Conservation (phyloP, 1,139 yeast species). For the Saccharomyces hybrid region DNA sequence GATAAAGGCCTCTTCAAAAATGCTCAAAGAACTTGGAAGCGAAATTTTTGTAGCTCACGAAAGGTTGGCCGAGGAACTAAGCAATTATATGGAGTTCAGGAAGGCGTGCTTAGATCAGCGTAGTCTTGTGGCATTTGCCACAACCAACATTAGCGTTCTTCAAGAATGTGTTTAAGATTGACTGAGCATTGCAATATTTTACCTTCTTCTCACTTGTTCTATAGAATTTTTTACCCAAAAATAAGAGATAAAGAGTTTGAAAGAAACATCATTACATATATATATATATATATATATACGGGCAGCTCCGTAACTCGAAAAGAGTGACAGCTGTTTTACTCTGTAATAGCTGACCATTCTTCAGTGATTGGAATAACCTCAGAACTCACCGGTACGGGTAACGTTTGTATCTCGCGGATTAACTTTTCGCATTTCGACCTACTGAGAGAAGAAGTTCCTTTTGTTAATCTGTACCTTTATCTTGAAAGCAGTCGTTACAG, state of each 20-base stretch:
- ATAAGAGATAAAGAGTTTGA: background rate
- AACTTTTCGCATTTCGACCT: background rate
- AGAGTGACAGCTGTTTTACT: background rate
- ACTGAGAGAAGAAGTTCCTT: background rate
- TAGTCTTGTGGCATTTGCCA: background rate
- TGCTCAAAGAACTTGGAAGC: conserved; percentile 14
- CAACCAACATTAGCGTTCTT: background rate
- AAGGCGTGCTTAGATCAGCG: conserved; percentile 5
- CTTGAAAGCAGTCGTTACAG: background rate
- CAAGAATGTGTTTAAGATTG: background rate
- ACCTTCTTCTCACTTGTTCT: background rate
- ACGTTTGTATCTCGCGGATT: background rate
- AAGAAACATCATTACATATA: background rate
- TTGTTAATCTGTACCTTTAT: background rate
- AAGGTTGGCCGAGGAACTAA: conserved; percentile 52
- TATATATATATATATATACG: background rate
- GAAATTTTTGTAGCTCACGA: conserved; percentile 40
- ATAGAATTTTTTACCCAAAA: background rate
- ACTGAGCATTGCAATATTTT: background rate
- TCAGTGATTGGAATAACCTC: background rate
- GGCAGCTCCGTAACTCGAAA: background rate
- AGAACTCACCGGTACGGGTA: background rate
- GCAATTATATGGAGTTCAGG: conserved; percentile 48
- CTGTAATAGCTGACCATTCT: background rate
- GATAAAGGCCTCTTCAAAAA: conserved; percentile 16